Evolutionary conservation across 306 rosid species (phyloP).

Genomic region (Lathyrus tuberosus): DNA sequence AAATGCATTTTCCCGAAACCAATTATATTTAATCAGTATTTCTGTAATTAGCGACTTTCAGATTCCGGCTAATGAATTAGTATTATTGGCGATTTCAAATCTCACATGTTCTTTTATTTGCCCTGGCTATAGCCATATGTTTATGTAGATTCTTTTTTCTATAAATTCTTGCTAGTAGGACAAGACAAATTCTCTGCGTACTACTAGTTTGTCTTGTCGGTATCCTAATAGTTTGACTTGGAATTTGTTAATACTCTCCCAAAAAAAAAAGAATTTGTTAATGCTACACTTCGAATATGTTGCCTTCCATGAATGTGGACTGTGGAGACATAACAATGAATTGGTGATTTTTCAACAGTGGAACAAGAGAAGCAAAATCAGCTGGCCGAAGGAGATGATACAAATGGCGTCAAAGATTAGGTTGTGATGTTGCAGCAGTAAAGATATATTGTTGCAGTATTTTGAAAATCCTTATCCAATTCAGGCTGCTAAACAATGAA

Average conservation of each 20-base stretch:
- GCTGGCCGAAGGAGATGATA: conserved; percentile 63
- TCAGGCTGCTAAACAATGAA: not conserved
- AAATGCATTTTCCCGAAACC: not conserved
- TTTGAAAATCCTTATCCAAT: conserved; percentile 3
- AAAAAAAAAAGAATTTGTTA: not conserved
- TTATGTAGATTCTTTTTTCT: conserved; percentile 2
- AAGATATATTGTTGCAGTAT: conserved; percentile 11
- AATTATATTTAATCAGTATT: not conserved
- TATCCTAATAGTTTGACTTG: conserved; percentile 3
- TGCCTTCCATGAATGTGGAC: conserved; percentile 18
- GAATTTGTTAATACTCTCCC: not conserved
- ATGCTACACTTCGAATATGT: not conserved
- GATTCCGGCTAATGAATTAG: not conserved
- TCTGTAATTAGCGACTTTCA: conserved; percentile 8
- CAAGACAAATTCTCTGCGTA: conserved; percentile 9
- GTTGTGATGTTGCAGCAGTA: conserved; percentile 5
- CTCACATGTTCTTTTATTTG: not conserved
- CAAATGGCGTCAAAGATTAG: conserved; percentile 49
- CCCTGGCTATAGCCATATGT: conserved; percentile 1
- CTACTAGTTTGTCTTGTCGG: not conserved
- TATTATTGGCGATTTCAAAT: conserved; percentile 15
- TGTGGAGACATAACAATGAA: conserved; percentile 11
- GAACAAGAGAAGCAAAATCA: conserved; percentile 81
- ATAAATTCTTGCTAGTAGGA: conserved; percentile 11
- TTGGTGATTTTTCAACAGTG: conserved; percentile 49